phyloP scores from a whole-genome alignment of 2,329 filamentous ascomycete species.

The Pseudopyricularia javanii region DNA sequence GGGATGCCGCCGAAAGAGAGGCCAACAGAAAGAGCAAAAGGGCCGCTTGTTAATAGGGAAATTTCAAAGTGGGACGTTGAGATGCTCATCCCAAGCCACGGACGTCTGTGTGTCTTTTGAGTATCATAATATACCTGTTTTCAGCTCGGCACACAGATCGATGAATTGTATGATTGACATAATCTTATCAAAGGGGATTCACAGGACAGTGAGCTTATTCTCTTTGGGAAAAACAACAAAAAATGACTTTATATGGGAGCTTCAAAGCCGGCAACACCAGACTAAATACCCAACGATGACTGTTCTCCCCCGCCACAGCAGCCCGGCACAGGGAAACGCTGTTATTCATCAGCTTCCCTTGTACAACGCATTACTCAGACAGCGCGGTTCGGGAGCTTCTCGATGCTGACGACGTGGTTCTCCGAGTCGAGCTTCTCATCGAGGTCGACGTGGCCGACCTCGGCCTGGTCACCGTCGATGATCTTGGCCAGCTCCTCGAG shows the following conservation, averaged over 20 bases:
- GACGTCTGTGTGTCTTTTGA: not conserved
- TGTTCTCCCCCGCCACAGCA: no score
- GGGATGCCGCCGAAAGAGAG: not conserved
- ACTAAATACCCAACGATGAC: no score
- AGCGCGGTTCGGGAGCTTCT: not conserved
- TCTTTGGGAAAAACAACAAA: no score
- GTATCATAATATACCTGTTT: not conserved
- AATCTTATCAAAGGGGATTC: no score
- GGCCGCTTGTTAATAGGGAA: not conserved
- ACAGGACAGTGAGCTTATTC: no score
- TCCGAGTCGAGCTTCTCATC: conserved; percentile 33
- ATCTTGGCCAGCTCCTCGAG: conserved; percentile 56
- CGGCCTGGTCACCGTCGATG: conserved; percentile 48
- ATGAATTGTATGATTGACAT: no score
- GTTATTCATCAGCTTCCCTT: no score
- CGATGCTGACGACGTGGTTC: conserved; percentile 9
- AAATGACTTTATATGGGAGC: no score
- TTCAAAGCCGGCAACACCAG: no score
- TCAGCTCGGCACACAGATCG: no score
- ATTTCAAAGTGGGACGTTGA: not conserved
- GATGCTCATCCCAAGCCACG: not conserved
- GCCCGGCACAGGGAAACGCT: no score
- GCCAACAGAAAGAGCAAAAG: not conserved
- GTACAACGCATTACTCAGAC: not conserved
- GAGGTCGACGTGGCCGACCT: conserved; percentile 29